Conservation (phyloP, 495 filamentous ascomycete species). For the Penicillium maclennaniae region DNA sequence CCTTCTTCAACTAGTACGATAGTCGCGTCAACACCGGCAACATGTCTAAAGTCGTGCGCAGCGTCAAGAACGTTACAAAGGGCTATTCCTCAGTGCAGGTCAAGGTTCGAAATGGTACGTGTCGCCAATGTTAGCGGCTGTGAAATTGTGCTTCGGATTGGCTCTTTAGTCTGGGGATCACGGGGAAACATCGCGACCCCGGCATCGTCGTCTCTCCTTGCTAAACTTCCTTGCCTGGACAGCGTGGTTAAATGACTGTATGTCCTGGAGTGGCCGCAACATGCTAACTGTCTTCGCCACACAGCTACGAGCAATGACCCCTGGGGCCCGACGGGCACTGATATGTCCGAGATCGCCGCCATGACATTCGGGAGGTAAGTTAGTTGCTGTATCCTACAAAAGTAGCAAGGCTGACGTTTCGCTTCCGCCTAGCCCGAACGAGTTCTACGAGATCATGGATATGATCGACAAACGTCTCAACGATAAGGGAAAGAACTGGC, state of each 20-base stretch:
- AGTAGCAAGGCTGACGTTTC: constrained; percentile 16
- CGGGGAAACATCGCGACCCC: background rate
- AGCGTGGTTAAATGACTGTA: background rate
- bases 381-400: too few species aligned
- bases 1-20: constrained; percentile 6
- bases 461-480: constrained; percentile 99
- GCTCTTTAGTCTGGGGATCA: background rate
- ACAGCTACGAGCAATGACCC: constrained; percentile 97
- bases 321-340: constrained; percentile 96
- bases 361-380: constrained; percentile 94
- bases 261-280: background rate
- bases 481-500: constrained; percentile 99
- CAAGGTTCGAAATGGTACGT: constrained; percentile 98
- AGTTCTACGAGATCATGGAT: constrained; percentile 99
- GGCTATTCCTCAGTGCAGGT: constrained; percentile 96
- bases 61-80: constrained; percentile 99
- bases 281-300: constrained; percentile 7
- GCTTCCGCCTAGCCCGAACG: constrained; percentile 63
- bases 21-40: constrained; percentile 25
- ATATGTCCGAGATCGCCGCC: constrained; percentile 98
- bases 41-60: constrained; percentile 97
- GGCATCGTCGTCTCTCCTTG: constrained; percentile 9
- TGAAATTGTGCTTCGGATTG: background rate
- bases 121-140: background rate
- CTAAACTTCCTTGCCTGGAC: constrained; percentile 1